phyloP scores from a whole-genome alignment of 2,329 filamentous ascomycete species.

The Ceratocystis diversiconidia region DNA sequence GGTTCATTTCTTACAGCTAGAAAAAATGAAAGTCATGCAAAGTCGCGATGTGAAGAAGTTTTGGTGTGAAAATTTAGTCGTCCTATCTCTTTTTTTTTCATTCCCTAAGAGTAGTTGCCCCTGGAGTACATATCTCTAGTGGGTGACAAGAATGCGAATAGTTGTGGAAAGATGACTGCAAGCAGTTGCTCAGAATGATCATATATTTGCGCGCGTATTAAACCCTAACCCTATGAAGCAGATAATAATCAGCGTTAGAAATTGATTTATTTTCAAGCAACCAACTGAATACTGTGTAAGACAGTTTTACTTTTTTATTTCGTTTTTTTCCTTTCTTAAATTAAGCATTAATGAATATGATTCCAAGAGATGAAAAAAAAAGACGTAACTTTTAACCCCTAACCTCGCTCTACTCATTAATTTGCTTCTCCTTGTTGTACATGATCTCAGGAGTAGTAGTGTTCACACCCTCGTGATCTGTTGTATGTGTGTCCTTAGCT shows the following conservation, averaged over 20 bases:
- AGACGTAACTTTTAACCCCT: neutral
- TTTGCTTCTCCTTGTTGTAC: neutral
- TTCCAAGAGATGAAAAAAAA: neutral
- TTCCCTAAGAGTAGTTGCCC: neutral
- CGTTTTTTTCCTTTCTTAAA: too few relatives aligned
- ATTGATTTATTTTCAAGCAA: too few relatives aligned
- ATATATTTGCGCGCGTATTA: neutral
- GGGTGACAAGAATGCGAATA: neutral
- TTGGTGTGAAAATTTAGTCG: neutral
- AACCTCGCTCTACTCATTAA: neutral
- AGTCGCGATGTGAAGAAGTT: neutral
- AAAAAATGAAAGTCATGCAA: neutral
- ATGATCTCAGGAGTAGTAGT: neutral
- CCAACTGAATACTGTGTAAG: too few relatives aligned
- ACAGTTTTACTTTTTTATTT: too few relatives aligned
- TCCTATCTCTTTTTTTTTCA: neutral
- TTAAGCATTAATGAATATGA: too few relatives aligned
- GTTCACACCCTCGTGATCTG: neutral
- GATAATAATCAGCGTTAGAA: too few relatives aligned
- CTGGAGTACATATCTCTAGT: too few relatives aligned
- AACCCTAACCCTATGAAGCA: neutral
- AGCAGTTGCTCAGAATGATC: neutral
- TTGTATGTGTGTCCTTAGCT: constrained; percentile 22
- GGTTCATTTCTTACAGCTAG: neutral
- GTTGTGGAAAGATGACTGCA: neutral